Evolutionary conservation across 2,329 filamentous ascomycete genomes (phyloP).

Genomic region (Helminthosporium solani): DNA sequence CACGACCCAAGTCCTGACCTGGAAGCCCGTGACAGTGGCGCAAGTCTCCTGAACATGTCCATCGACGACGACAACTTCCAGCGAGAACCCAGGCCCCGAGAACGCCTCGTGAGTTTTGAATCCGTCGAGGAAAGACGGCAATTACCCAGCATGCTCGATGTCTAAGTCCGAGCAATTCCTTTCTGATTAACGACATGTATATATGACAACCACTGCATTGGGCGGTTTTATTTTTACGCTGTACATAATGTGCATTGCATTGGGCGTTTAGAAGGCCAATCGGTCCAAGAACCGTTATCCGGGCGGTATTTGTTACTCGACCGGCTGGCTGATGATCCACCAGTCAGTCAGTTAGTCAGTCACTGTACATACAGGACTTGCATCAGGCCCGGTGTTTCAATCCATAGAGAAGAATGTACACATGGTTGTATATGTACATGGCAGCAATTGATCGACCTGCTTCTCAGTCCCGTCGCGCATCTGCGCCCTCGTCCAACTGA

Average conservation of each 20-base stretch:
- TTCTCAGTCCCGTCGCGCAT: too few species aligned
- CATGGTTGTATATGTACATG: too few species aligned
- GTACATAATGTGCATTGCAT: slow-evolving; percentile 1
- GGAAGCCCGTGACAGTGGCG: slow-evolving; percentile 6
- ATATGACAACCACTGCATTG: slow-evolving; percentile 1
- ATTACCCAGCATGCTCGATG: slow-evolving; percentile 1
- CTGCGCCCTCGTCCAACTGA: too few species aligned
- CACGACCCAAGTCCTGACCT: slow-evolving; percentile 18
- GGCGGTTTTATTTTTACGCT: not conserved
- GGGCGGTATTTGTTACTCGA: not conserved
- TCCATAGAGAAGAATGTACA: too few species aligned
- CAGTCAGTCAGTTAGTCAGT: too few species aligned
- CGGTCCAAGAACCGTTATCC: not conserved
- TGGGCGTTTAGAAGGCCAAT: not conserved
- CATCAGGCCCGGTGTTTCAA: too few species aligned
- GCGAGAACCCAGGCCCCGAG: slow-evolving; percentile 1
- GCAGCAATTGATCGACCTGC: too few species aligned
- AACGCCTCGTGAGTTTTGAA: not conserved
- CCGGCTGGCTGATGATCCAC: not conserved
- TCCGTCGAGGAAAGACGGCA: not conserved
- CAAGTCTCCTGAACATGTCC: not conserved
- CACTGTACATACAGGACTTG: too few species aligned
- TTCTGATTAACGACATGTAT: not conserved
- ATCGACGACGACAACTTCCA: not conserved
- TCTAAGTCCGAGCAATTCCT: not conserved